These are phyloP conservation scores for Dalechampia spathulata DNA, from an alignment of 441 rosid species.

Conservation along the genomic window DNA sequence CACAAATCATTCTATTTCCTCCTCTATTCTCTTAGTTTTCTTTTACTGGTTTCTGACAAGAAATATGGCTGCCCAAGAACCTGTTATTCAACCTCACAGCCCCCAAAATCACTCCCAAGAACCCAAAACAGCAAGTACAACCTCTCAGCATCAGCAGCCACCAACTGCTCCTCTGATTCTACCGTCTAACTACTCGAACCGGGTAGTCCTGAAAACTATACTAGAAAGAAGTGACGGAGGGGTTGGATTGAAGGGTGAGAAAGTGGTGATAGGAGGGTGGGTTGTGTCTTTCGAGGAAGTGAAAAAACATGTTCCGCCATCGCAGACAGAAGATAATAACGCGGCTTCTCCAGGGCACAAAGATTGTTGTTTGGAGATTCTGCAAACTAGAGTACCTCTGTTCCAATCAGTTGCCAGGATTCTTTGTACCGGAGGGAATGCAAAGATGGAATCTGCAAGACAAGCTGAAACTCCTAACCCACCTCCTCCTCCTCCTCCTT, in stretches of 20 bases:
- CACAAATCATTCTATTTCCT: too few species aligned
- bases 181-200: slow-evolving; percentile 48
- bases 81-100: background rate
- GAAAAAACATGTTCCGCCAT: slow-evolving; percentile 20
- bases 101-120: slow-evolving; percentile 9
- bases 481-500: slow-evolving; percentile 25
- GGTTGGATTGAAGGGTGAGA: slow-evolving; percentile 36
- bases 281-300: slow-evolving; percentile 63
- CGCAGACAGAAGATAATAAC: background rate
- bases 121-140: background rate
- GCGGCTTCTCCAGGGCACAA: slow-evolving; percentile 9
- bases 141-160: background rate
- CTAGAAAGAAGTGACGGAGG: slow-evolving; percentile 46
- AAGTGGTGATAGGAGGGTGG: slow-evolving; percentile 82
- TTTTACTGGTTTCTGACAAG: too few species aligned
- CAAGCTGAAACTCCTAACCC: slow-evolving; percentile 14
- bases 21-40: too few species aligned
- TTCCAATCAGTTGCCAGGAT: slow-evolving; percentile 52
- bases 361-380: slow-evolving; percentile 55
- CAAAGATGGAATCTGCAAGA: slow-evolving; percentile 42
- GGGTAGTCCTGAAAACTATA: slow-evolving; percentile 54
- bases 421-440: slow-evolving; percentile 18
- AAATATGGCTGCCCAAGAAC: slow-evolving; percentile 27
- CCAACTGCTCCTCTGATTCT: slow-evolving; percentile 12
- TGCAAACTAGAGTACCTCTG: slow-evolving; percentile 59